Percentiles rank a stretch among this genome's conserved stretches.
These are phyloP conservation scores for Pycnococcus provasolii DNA, from an alignment of 139 green algal genomes.

Conservation along the genomic window DNA sequence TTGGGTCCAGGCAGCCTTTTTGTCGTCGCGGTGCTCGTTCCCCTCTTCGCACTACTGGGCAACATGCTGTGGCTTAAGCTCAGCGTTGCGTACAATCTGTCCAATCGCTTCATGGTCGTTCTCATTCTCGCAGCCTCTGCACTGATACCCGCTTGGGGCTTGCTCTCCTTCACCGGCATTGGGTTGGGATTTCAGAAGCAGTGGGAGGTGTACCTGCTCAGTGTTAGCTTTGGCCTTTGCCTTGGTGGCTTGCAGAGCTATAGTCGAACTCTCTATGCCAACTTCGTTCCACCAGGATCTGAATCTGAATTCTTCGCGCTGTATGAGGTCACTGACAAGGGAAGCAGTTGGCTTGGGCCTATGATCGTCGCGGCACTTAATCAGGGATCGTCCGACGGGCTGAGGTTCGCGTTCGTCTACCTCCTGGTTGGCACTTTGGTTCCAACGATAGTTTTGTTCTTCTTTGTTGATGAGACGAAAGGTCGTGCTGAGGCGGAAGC, in stretches of 20 bases:
- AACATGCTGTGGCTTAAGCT: not conserved
- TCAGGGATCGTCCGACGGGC: too few species aligned
- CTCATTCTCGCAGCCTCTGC: too few species aligned
- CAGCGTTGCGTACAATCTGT: too few species aligned
- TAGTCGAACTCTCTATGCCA: conserved; percentile 20
- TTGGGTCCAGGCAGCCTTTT: conserved; percentile 2
- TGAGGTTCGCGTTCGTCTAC: too few species aligned
- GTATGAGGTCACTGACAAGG: conserved; percentile 28
- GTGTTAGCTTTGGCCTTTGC: conserved; percentile 14
- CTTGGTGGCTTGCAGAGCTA: conserved; percentile 14
- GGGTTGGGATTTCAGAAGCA: conserved; percentile 11
- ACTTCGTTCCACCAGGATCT: conserved; percentile 18
- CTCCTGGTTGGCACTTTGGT: too few species aligned
- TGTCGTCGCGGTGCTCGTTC: conserved; percentile 9
- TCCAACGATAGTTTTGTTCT: too few species aligned
- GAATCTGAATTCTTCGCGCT: conserved; percentile 26
- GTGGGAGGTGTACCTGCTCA: conserved; percentile 26
- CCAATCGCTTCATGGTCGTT: too few species aligned
- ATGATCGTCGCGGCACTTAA: conserved; percentile 10
- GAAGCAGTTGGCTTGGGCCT: conserved; percentile 22
- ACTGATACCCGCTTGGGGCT: too few species aligned
- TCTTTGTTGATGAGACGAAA: too few species aligned
- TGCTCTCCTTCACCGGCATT: too few species aligned
- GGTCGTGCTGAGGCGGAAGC: too few species aligned
- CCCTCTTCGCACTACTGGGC: conserved; percentile 1